A percentile compares a stretch with the other conserved stretches of the same genome.
Conservation (phyloP, 805 yeast genomes). For the Yamadazyma akitaensis region DNA sequence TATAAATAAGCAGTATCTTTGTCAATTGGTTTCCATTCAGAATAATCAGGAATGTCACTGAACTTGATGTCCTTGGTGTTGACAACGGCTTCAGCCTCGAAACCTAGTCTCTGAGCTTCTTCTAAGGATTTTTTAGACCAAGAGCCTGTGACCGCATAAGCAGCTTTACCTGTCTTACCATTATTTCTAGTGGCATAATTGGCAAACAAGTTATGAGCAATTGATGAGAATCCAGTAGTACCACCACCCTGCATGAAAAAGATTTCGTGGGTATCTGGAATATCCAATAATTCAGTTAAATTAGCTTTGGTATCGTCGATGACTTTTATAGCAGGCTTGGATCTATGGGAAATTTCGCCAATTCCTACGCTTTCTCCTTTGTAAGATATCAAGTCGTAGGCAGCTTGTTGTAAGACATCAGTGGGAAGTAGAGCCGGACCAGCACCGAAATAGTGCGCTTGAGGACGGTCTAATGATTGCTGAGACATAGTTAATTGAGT, state of each 20-base stretch:
- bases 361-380: slow-evolving; percentile 74
- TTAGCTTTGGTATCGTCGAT: slow-evolving; percentile 73
- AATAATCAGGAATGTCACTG: slow-evolving; percentile 61
- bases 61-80: slow-evolving; percentile 62
- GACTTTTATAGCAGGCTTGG: slow-evolving; percentile 73
- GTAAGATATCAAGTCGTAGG: slow-evolving; percentile 73
- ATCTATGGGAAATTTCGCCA: slow-evolving; percentile 96
- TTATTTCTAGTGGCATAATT: slow-evolving; percentile 60
- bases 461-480: slow-evolving; percentile 51
- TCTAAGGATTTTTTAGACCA: slow-evolving; percentile 90
- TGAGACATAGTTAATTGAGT: background rate
- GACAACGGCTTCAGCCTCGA: slow-evolving; percentile 65
- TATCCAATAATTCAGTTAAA: slow-evolving; percentile 57
- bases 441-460: slow-evolving; percentile 91
- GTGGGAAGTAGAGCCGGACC: slow-evolving; percentile 96
- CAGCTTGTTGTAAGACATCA: slow-evolving; percentile 80
- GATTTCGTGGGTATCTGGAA: slow-evolving; percentile 93
- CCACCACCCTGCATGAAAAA: slow-evolving; percentile 98
- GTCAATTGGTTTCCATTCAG: slow-evolving; percentile 58
- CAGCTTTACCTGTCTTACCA: slow-evolving; percentile 75
- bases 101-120: slow-evolving; percentile 83
- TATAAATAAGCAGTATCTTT: slow-evolving; percentile 78
- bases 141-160: slow-evolving; percentile 85
- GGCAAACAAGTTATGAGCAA: slow-evolving; percentile 79
- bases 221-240: slow-evolving; percentile 89